These are phyloP conservation scores for Saccharum officinarum DNA, from an alignment of 176 grass and related monocot species.

Conservation along the genomic window DNA sequence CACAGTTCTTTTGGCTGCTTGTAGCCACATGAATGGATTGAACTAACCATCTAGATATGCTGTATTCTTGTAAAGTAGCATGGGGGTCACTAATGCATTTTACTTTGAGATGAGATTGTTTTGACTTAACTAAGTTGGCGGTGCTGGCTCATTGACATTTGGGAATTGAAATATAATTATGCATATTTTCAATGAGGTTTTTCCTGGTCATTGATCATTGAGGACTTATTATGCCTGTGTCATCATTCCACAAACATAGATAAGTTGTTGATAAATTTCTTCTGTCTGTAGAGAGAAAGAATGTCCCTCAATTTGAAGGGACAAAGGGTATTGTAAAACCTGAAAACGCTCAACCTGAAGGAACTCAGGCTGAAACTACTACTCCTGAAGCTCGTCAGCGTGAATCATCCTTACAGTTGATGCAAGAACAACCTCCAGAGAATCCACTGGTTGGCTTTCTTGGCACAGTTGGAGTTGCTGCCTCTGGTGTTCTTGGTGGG, in stretches of 20 bases:
- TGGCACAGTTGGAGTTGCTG: slow-evolving; percentile 64
- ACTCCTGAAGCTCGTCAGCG: slow-evolving; percentile 27
- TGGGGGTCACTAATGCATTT: slow-evolving; percentile 4
- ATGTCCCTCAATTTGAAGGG: slow-evolving; percentile 5
- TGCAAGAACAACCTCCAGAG: slow-evolving; percentile 52
- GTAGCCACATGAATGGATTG: background rate
- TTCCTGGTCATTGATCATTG: background rate
- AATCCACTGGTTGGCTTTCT: slow-evolving; percentile 63
- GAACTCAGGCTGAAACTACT: slow-evolving; percentile 18
- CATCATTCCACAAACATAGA: background rate
- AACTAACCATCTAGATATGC: slow-evolving; percentile 1
- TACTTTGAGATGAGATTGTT: slow-evolving; percentile 18
- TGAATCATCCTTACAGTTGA: slow-evolving; percentile 25
- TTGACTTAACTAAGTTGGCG: slow-evolving; percentile 5
- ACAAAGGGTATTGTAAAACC: background rate
- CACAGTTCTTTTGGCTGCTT: slow-evolving; percentile 9
- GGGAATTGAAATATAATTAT: slow-evolving; percentile 1
- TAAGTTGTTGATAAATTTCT: slow-evolving; percentile 17
- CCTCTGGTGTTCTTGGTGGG: slow-evolving; percentile 81
- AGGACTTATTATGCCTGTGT: background rate
- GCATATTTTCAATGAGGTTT: background rate
- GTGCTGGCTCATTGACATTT: slow-evolving; percentile 11
- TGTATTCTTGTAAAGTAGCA: background rate
- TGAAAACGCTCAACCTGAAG: slow-evolving; percentile 19
- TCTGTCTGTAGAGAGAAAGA: slow-evolving; percentile 44